Evolutionary conservation across 1,284 basidiomycete species (phyloP).

Genomic region (Rhodotorula sp.): DNA sequence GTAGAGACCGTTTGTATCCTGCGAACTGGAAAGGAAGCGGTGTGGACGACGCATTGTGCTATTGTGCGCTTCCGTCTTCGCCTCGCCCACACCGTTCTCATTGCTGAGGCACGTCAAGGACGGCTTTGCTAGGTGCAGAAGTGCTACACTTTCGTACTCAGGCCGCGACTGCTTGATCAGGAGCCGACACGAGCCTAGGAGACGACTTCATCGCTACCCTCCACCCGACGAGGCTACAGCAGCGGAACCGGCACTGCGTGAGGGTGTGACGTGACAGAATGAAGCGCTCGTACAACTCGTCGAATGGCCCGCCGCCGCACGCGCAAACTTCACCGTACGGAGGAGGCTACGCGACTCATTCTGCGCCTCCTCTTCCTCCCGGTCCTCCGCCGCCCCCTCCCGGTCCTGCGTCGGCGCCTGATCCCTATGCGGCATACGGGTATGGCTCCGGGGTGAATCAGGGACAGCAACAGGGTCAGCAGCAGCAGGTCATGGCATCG

Average conservation of each 20-base stretch:
- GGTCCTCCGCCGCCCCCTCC: conserved; percentile 9
- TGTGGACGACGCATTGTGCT: no score
- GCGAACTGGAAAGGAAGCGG: no score
- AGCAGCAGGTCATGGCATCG: conserved; percentile 16
- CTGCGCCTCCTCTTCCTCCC: conserved; percentile 13
- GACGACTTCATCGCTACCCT: no score
- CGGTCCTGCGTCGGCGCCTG: not conserved
- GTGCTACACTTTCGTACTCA: no score
- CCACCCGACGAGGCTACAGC: no score
- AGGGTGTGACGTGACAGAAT: not conserved
- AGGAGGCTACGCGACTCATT: not conserved
- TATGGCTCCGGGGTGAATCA: conserved; percentile 4
- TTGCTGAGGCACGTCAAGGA: not conserved
- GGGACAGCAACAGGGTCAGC: conserved; percentile 1
- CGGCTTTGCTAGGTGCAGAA: no score
- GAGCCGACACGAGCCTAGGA: no score
- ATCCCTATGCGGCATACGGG: not conserved
- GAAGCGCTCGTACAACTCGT: conserved; percentile 23
- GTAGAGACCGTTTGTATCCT: not conserved
- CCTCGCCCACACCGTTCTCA: not conserved
- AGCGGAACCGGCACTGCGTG: no score
- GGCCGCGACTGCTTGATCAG: no score
- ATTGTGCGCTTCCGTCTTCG: not conserved
- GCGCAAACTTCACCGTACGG: conserved; percentile 3
- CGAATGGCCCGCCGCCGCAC: not conserved